Percentiles rank a stretch among this genome's conserved stretches.
phyloP scores from a whole-genome alignment of 2,329 filamentous ascomycete genomes.

The Pseudodiploospora longispora region DNA sequence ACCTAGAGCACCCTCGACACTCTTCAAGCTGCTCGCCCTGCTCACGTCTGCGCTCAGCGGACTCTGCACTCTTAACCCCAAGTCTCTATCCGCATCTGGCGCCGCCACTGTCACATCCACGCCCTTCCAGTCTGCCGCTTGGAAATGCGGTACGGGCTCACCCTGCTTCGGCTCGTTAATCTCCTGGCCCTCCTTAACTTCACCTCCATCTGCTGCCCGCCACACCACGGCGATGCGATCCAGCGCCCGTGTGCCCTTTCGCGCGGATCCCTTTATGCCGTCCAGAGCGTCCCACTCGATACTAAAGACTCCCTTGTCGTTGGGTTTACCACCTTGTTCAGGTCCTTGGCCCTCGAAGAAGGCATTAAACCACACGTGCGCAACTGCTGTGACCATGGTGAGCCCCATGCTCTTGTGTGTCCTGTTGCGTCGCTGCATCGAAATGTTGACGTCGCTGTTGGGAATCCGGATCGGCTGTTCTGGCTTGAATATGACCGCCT shows the following conservation, averaged over 20 bases:
- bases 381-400: slow-evolving; percentile 86
- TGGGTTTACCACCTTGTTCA: slow-evolving; percentile 56
- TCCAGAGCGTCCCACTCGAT: slow-evolving; percentile 68
- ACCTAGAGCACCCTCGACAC: slow-evolving; percentile 13
- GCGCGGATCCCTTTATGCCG: slow-evolving; percentile 81
- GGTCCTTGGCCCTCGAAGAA: slow-evolving; percentile 82
- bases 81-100: slow-evolving; percentile 44
- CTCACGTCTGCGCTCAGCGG: slow-evolving; percentile 61
- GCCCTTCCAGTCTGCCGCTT: slow-evolving; percentile 69
- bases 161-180: slow-evolving; percentile 57
- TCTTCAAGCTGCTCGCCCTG: slow-evolving; percentile 61
- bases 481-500: slow-evolving; percentile 73
- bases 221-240: slow-evolving; percentile 82
- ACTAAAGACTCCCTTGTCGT: slow-evolving; percentile 56
- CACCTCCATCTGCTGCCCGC: slow-evolving; percentile 39
- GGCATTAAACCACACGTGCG: slow-evolving; percentile 94
- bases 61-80: slow-evolving; percentile 60
- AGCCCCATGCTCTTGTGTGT: slow-evolving; percentile 68
- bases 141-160: slow-evolving; percentile 61
- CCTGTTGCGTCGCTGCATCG: slow-evolving; percentile 78
- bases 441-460: slow-evolving; percentile 82
- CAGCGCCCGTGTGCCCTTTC: slow-evolving; percentile 73
- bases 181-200: slow-evolving; percentile 16
- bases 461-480: slow-evolving; percentile 59
- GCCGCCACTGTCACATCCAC: slow-evolving; percentile 34